Evolutionary conservation across 2,329 filamentous ascomycete genomes (phyloP).

Genomic region (Lecanicillium sp.): DNA sequence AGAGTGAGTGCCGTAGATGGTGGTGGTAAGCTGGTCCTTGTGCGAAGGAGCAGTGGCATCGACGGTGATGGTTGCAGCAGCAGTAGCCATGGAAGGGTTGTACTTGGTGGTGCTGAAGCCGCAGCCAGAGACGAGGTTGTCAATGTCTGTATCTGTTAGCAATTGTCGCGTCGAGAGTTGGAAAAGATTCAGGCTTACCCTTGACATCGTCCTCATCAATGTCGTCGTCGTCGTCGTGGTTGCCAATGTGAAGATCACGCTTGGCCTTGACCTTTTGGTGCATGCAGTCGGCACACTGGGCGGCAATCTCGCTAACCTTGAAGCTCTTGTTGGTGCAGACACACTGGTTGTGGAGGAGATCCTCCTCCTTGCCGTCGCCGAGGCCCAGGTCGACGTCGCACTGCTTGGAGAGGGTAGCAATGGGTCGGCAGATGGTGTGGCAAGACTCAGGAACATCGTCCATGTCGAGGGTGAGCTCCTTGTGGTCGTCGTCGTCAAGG

Average conservation of each 20-base stretch:
- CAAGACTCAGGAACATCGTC: conserved; percentile 31
- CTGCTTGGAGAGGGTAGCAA: conserved; percentile 28
- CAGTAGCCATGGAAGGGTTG: conserved; percentile 22
- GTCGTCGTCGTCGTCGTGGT: conserved; percentile 16
- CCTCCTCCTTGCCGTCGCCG: conserved; percentile 28
- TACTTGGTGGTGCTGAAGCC: conserved; percentile 29
- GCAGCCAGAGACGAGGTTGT: conserved; percentile 29
- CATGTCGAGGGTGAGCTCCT: conserved; percentile 28
- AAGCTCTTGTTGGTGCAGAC: conserved; percentile 37
- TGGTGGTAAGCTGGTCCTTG: conserved; percentile 30
- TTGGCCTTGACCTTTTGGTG: conserved; percentile 23
- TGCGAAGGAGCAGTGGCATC: conserved; percentile 27
- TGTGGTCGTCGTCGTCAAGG: conserved; percentile 23
- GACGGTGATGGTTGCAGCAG: conserved; percentile 22
- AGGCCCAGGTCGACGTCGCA: conserved; percentile 30
- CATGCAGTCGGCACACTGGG: conserved; percentile 34
- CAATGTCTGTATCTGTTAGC: conserved; percentile 25
- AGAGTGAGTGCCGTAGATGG: conserved; percentile 22
- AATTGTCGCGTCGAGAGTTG: neutral
- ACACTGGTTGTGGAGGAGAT: conserved; percentile 33
- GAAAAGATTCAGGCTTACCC: conserved; percentile 14
- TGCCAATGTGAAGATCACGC: conserved; percentile 14
- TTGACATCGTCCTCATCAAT: conserved; percentile 17
- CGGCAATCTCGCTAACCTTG: conserved; percentile 30
- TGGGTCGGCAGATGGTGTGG: conserved; percentile 30